Percentiles rank a stretch among this genome's conserved stretches.
These are phyloP conservation scores for Thermoascus crustaceus DNA, from an alignment of 2,329 filamentous ascomycete genomes.

Conservation along the genomic window DNA sequence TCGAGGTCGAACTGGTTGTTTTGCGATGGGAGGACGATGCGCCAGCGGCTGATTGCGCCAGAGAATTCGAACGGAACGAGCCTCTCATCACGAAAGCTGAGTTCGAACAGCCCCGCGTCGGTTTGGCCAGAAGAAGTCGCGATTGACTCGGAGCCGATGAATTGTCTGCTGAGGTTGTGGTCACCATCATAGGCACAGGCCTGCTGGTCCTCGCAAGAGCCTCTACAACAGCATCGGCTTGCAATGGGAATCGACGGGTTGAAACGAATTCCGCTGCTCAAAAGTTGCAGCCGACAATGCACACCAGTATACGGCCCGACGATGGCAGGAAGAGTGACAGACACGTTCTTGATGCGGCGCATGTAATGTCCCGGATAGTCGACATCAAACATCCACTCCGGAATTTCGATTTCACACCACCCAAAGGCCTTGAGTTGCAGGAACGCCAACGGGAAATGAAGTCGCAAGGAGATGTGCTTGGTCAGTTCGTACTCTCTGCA, in stretches of 20 bases:
- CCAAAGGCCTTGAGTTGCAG: too few relatives aligned
- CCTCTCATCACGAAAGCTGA: conserved; percentile 21
- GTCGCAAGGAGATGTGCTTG: background rate
- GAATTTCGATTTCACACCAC: too few relatives aligned
- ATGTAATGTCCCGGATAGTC: conserved; percentile 36
- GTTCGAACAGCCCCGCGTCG: conserved; percentile 31
- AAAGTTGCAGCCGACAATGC: conserved; percentile 17
- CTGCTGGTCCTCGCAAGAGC: background rate
- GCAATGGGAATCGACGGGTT: too few relatives aligned
- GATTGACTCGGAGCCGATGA: conserved; percentile 19
- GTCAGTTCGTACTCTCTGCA: background rate
- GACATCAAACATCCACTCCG: conserved; percentile 33
- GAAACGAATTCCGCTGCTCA: conserved; percentile 5
- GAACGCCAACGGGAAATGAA: too few relatives aligned
- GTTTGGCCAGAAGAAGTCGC: conserved; percentile 15
- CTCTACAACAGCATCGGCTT: conserved; percentile 10
- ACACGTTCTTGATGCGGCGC: conserved; percentile 27
- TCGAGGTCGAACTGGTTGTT: conserved; percentile 26
- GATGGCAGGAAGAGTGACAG: conserved; percentile 26
- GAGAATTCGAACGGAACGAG: conserved; percentile 34
- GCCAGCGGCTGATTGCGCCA: conserved; percentile 27
- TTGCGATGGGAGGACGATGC: conserved; percentile 22
- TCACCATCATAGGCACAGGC: background rate
- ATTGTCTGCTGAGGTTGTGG: conserved; percentile 4
- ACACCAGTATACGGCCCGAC: conserved; percentile 22